A percentile compares a stretch with the other conserved stretches of the same genome.
phyloP scores from a whole-genome alignment of 345 rosid genomes.

The Eucalyptus melliodora region DNA sequence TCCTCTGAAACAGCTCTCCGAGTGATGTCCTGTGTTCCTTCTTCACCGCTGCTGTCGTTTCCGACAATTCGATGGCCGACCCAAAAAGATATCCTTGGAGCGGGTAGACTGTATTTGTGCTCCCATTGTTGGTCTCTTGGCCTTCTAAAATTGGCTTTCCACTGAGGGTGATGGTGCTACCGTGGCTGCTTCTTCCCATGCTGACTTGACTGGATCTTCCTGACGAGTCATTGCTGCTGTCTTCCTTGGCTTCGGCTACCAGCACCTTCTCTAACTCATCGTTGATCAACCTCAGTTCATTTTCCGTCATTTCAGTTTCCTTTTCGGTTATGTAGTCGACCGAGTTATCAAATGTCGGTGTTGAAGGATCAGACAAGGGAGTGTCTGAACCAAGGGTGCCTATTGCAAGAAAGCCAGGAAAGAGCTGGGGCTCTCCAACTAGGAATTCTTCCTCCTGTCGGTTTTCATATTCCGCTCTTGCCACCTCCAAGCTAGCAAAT shows the following conservation, averaged over 20 bases:
- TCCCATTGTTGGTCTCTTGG: constrained; percentile 31
- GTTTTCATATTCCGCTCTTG: constrained; percentile 15
- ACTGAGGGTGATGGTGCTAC: constrained; percentile 61
- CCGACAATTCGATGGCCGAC: constrained; percentile 53
- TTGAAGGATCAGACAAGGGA: constrained; percentile 28
- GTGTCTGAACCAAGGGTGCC: constrained; percentile 67
- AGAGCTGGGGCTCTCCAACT: constrained; percentile 41
- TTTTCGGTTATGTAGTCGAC: constrained; percentile 52
- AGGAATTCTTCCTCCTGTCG: constrained; percentile 32
- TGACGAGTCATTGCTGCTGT: constrained; percentile 38
- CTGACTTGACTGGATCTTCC: constrained; percentile 66
- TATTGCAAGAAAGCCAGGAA: constrained; percentile 76
- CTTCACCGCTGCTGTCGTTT: constrained; percentile 42
- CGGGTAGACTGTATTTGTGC: constrained; percentile 37
- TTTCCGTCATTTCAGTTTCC: constrained; percentile 63
- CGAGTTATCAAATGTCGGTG: constrained; percentile 58
- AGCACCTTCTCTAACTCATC: constrained; percentile 71
- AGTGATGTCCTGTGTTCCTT: constrained; percentile 67
- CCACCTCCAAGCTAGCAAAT: constrained; percentile 34
- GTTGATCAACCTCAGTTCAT: constrained; percentile 54
- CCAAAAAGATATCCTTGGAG: constrained; percentile 73
- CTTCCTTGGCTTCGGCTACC: constrained; percentile 54
- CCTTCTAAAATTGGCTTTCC: constrained; percentile 46
- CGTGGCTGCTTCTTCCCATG: constrained; percentile 65
- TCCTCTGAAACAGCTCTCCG: constrained; percentile 70